These are phyloP conservation scores for Leccinum truebloodii DNA, from an alignment of 768 basidiomycete genomes.

Conservation along the genomic window DNA sequence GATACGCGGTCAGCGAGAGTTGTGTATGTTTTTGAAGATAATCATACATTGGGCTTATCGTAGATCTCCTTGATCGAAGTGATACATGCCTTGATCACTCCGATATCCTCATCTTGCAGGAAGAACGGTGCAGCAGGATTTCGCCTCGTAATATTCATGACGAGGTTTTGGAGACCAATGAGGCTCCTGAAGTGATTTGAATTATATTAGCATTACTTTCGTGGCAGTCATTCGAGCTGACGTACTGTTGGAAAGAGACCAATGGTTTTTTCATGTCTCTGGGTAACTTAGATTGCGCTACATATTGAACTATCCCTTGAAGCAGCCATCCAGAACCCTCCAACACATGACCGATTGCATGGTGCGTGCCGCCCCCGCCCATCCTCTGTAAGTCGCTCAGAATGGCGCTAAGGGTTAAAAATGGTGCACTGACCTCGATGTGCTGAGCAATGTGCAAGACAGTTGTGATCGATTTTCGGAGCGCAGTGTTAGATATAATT, in stretches of 20 bases:
- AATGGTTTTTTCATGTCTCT: constrained; percentile 7
- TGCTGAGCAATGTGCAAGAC: constrained; percentile 8
- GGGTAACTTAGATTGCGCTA: background rate
- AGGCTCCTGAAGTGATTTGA: constrained; percentile 8
- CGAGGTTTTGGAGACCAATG: constrained; percentile 5
- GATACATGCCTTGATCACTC: constrained; percentile 9
- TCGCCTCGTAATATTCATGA: constrained; percentile 10
- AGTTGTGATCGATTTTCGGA: constrained; percentile 12
- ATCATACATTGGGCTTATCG: background rate
- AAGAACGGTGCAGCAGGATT: constrained; percentile 3
- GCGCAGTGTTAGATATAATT: background rate
- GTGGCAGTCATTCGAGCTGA: background rate
- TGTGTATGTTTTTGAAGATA: background rate
- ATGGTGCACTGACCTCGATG: constrained; percentile 9
- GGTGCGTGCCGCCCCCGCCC: constrained; percentile 16
- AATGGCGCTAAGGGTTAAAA: background rate
- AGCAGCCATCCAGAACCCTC: constrained; percentile 18
- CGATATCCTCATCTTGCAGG: constrained; percentile 12
- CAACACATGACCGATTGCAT: constrained; percentile 13
- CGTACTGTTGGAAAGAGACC: constrained; percentile 9
- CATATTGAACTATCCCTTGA: constrained; percentile 10
- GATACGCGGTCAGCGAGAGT: background rate
- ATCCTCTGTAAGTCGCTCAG: constrained; percentile 1
- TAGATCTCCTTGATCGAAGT: constrained; percentile 11
- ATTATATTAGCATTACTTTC: background rate